Conservation (phyloP, 2,329 filamentous ascomycete genomes). For the Fusarium beomiforme region DNA sequence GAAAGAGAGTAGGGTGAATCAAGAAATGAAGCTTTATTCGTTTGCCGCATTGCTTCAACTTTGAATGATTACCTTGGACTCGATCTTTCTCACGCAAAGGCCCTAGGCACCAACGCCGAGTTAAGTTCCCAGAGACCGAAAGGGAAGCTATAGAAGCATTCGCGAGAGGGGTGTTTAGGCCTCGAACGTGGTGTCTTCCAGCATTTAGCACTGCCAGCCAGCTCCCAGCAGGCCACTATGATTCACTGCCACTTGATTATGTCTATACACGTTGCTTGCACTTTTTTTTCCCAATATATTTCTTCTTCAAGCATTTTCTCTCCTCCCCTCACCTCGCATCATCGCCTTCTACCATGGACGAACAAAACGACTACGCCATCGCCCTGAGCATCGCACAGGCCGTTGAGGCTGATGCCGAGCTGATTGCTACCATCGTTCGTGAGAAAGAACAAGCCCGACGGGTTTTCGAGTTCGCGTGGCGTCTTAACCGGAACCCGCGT, state of each 20-base stretch:
- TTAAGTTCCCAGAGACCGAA: too few species aligned
- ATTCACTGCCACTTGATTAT: neutral
- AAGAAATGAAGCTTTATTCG: too few species aligned
- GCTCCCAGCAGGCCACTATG: rapidly evolving
- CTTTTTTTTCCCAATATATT: too few species aligned
- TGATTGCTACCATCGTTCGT: neutral
- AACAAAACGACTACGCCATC: neutral
- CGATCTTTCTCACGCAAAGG: too few species aligned
- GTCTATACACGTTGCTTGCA: rapidly evolving
- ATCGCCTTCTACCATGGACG: neutral
- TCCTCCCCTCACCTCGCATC: neutral
- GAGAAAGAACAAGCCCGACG: neutral
- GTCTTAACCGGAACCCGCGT: rapidly evolving
- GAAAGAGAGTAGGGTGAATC: too few species aligned
- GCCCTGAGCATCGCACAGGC: neutral
- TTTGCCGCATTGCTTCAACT: too few species aligned
- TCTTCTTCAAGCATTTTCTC: too few species aligned
- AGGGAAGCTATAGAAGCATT: too few species aligned
- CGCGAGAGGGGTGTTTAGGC: too few species aligned
- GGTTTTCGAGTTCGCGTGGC: rapidly evolving
- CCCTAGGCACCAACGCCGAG: too few species aligned
- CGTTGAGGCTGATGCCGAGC: rapidly evolving
- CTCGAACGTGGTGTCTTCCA: neutral
- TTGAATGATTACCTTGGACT: too few species aligned
- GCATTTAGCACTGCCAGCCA: neutral